Evolutionary conservation across 768 basidiomycete species (phyloP), one percentile per base, ranked within the genome.

Genomic region (Pholiota conissans): DNA sequence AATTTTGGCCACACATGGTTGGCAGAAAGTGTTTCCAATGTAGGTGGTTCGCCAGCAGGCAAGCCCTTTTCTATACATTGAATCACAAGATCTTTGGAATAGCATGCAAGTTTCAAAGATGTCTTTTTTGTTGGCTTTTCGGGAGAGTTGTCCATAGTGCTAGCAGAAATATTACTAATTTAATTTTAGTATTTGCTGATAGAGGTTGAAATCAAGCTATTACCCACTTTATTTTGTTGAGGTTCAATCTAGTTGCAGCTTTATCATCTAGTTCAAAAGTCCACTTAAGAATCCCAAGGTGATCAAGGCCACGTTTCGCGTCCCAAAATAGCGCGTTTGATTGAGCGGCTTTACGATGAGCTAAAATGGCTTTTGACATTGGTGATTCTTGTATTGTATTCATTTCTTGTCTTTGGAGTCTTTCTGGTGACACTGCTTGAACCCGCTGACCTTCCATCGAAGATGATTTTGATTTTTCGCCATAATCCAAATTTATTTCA

Each of bases 191-290:
- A 27, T 54, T 35, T 32, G 30, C 35, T 14, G 14, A n/a, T 32
- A 32, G 40, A 5, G 48, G 10, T 9, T 50, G 10, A 0, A 49
- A 22, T 26, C 6, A 39, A 20, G 20, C 22, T 34, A 37, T 28
- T 39, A 56, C 62, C 28, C 27, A 71, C 68, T 48, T 55, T 22
- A 24, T 52, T 49, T 22, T 18, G 20, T 52, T 49, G 35, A 76
- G 28, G 46, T 67, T 61, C 75, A 76, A 77, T 50, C 65, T 73
- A 5, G 56, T 49, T n/a, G 72, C 72, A 11, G 72, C 71, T 49
- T 65, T 66, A 30, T 66, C 49, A 53, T 77, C 74, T 49, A 81
- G 62, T 32, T 74, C 67, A 58, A 81, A 75, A 27, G 63, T 61
- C 58, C 71, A 73, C 30, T 73, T 71, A 46, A 74, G 28, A 16